phyloP scores from a whole-genome alignment of 768 basidiomycete genomes.

The Trametes elegans region DNA sequence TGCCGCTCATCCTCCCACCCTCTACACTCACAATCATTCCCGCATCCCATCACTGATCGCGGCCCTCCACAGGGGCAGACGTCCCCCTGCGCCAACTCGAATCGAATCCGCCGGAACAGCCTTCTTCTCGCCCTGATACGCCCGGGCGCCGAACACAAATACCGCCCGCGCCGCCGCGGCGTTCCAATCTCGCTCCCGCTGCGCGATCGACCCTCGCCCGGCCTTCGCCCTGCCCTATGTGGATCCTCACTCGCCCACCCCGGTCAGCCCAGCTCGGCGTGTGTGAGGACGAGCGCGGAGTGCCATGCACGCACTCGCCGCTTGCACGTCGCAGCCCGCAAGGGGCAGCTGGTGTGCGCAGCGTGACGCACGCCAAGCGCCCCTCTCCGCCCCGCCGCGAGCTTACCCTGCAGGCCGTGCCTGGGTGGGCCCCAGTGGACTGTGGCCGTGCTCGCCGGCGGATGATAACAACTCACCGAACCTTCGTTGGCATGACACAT shows the following conservation, averaged over 20 bases:
- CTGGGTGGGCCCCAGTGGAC: not conserved
- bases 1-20: not conserved
- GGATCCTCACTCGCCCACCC: not conserved
- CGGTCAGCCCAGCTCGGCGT: not conserved
- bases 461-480: conserved; percentile 3
- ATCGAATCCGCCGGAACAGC: conserved; percentile 1
- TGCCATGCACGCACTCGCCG: no score
- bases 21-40: conserved; percentile 5
- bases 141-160: conserved; percentile 7
- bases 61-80: conserved; percentile 6
- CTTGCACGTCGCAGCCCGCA: no score
- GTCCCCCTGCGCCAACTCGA: conserved; percentile 1
- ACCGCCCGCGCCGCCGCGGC: not conserved
- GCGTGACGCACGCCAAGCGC: no score
- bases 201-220: conserved; percentile 7
- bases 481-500: conserved; percentile 16
- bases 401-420: not conserved
- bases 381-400: no score
- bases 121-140: conserved; percentile 7
- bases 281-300: no score
- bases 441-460: no score
- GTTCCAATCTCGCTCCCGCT: not conserved
- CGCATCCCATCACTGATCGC: conserved; percentile 10
- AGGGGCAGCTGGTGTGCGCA: no score
- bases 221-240: not conserved